These are phyloP conservation scores for Hygrocybe punicea DNA, from an alignment of 768 basidiomycete species.

Conservation along the genomic window DNA sequence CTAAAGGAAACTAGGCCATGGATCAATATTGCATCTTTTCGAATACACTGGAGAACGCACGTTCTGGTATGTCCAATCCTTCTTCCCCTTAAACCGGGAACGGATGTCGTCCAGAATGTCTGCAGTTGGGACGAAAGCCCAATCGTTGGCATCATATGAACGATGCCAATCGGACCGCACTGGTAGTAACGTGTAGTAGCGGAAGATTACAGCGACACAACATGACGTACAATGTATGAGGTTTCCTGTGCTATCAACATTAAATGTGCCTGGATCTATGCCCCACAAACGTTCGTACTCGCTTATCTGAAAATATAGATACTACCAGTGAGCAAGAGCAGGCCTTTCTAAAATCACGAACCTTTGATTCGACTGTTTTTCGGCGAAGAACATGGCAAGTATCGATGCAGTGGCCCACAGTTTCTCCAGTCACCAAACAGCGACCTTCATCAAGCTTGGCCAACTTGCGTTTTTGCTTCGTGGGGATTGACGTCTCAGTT, in stretches of 20 bases:
- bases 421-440: constrained; percentile 3
- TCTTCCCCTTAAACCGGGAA: neutral
- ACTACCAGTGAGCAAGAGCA: neutral
- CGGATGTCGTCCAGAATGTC: neutral
- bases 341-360: neutral
- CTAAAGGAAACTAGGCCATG: neutral
- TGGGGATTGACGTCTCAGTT: neutral
- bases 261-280: neutral
- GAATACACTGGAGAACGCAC: constrained; percentile 3
- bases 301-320: neutral
- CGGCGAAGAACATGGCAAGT: neutral
- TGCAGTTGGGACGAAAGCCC: constrained; percentile 2
- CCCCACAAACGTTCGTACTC: neutral
- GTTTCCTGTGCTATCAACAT: constrained; percentile 1
- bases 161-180: constrained; percentile 8
- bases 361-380: neutral
- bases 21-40: neutral
- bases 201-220: too few species aligned
- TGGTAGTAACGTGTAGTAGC: neutral
- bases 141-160: neutral
- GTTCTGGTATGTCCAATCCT: neutral
- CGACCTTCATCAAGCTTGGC: neutral
- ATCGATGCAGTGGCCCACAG: constrained; percentile 1
- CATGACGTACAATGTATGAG: constrained; percentile 2
- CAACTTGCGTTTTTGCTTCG: constrained; percentile 2